Percentiles rank a stretch among this genome's conserved stretches.
Conservation (phyloP, 306 rosid species). For the Prunus kanzakura region DNA sequence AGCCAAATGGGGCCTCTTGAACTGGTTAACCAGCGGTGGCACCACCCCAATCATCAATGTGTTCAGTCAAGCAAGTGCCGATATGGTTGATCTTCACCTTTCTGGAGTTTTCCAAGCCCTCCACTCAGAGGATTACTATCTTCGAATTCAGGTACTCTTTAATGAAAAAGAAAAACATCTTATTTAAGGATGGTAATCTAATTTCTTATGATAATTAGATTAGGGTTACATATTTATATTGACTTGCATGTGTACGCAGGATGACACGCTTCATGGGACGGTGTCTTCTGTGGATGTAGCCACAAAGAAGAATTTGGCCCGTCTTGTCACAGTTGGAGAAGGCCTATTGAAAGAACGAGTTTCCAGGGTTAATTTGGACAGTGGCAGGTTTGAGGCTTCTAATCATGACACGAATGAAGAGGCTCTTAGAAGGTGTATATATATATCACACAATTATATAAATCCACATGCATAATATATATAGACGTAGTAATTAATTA, state of each 20-base stretch:
- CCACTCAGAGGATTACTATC: conserved; percentile 10
- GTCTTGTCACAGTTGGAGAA: conserved; percentile 21
- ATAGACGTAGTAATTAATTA: neutral
- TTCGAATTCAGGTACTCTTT: conserved; percentile 20
- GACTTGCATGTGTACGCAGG: conserved; percentile 1
- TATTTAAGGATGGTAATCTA: neutral
- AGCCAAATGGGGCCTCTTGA: conserved; percentile 48
- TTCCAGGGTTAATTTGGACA: conserved; percentile 22
- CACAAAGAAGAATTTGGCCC: conserved; percentile 21
- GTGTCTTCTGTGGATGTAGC: conserved; percentile 24
- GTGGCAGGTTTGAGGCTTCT: conserved; percentile 4
- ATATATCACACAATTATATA: neutral
- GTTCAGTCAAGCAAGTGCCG: conserved; percentile 16
- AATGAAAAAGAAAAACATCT: neutral
- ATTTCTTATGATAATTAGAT: neutral
- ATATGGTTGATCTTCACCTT: conserved; percentile 9
- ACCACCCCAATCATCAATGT: conserved; percentile 39
- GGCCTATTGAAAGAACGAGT: conserved; percentile 20
- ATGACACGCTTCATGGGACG: conserved; percentile 12
- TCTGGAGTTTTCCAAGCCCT: conserved; percentile 15
- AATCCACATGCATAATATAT: neutral
- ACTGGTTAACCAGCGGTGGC: conserved; percentile 38
- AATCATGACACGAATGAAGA: conserved; percentile 18
- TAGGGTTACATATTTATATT: neutral
- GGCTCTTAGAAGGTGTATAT: conserved; percentile 20